Evolutionary conservation across 345 rosid genomes (phyloP), one percentile per base, ranked within the genome.

Genomic region (Eucalyptus coolabah): DNA sequence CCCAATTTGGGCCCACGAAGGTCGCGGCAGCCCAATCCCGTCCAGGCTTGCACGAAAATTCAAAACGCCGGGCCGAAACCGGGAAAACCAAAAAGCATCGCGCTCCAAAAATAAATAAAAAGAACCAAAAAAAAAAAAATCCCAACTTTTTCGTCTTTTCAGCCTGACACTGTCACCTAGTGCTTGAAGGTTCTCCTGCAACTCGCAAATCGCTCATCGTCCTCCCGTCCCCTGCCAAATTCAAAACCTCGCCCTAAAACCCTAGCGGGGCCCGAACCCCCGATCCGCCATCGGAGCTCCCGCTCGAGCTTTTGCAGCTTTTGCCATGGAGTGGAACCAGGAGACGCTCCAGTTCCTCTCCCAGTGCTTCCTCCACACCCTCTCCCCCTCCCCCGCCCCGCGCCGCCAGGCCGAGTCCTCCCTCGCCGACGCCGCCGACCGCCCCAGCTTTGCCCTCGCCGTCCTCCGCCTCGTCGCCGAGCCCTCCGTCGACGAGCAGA

Each of bases 371-470:
- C 95, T 95, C 90, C 91, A 95, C 93, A 95, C 99, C 3, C 95
- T 98, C 91, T 97, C 99, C 28, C 96, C 97, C 13, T 60, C 88
- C 4, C 98, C 98, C 14, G 97, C 92, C 88, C 97, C 99, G 2
- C 99, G 99, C 47, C 97, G 97, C 30, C 95, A 96, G 24, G 99
- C 99, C 60, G 99, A 98, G 91, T 90, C 93, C 56, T 93, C 93
- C 10, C 91, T 98, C 28, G 63, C 94, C 15, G 95, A 93, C 56
- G 96, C 95, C 54, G 93, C 98, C 32, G 95, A 95, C 88, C 93
- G 89, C 18, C 97, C 98, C 42, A 96, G 95, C 92, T 97, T 92
- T 88, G 97, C 95, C 40, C 94, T 98, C 87, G 97, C 95, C 21
- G 99, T 97, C 21, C 98, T 97, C 90, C 96, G 95, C 37, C 94